Evolutionary conservation across 257 asterid species (phyloP).

Genomic region (Leonotis leonurus): DNA sequence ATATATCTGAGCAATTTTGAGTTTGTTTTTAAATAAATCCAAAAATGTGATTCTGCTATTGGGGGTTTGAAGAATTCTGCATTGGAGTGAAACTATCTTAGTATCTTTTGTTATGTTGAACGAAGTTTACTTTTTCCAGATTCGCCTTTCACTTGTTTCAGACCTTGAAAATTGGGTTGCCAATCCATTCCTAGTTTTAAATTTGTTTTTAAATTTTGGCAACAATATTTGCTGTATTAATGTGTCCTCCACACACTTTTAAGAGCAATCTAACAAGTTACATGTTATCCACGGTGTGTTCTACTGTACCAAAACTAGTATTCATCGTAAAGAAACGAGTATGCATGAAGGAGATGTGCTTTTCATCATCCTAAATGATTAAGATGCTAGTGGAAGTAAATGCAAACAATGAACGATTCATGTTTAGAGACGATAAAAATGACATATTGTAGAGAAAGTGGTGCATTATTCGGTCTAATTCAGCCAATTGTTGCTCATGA

Average conservation of each 20-base stretch:
- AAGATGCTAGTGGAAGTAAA: too few relatives aligned
- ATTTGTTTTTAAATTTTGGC: background rate
- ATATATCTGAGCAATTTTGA: background rate
- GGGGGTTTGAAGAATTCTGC: background rate
- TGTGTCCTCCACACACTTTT: background rate
- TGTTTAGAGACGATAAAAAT: background rate
- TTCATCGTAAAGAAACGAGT: background rate
- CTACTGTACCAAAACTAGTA: background rate
- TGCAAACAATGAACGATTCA: too few relatives aligned
- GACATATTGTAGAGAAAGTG: background rate
- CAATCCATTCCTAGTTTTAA: background rate
- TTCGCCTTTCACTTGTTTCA: background rate
- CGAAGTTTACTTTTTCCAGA: background rate
- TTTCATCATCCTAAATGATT: too few relatives aligned
- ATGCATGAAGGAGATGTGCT: background rate
- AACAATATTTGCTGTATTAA: background rate
- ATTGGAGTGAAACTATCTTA: too few relatives aligned
- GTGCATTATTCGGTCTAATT: background rate
- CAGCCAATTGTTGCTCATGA: background rate
- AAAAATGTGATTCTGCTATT: background rate
- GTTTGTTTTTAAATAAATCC: background rate
- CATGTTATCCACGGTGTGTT: background rate
- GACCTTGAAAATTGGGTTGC: background rate
- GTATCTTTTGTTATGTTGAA: background rate
- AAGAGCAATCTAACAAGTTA: background rate